Evolutionary conservation across 2,329 filamentous ascomycete genomes (phyloP).

Genomic region (Aspergillus pseudotamarii): DNA sequence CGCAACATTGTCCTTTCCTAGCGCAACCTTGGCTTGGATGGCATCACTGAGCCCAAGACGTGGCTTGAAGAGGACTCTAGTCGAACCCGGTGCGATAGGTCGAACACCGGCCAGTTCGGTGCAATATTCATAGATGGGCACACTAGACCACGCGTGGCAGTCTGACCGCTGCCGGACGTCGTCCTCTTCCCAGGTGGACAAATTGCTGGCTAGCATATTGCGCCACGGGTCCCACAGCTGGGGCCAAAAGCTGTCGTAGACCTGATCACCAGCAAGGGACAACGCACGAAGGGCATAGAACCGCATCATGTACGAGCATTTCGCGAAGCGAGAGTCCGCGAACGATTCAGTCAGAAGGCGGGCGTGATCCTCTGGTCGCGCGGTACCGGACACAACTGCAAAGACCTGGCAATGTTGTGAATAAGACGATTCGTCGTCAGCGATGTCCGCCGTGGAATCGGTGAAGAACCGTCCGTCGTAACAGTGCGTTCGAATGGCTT

Average conservation of each 20-base stretch:
- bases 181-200: conserved; percentile 49
- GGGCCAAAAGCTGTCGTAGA: conserved; percentile 39
- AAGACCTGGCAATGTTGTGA: conserved; percentile 38
- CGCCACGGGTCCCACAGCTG: conserved; percentile 41
- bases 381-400: conserved; percentile 31
- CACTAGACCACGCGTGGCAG: conserved; percentile 50
- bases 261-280: conserved; percentile 32
- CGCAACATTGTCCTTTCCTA: conserved; percentile 28
- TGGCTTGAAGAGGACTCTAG: conserved; percentile 24
- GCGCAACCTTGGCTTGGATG: conserved; percentile 22
- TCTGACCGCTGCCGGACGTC: conserved; percentile 47
- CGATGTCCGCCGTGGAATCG: conserved; percentile 36
- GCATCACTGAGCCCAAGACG: conserved; percentile 15
- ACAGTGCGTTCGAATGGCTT: conserved; percentile 30
- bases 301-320: conserved; percentile 44
- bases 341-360: conserved; percentile 34
- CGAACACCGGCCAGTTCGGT: conserved; percentile 37
- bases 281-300: conserved; percentile 47
- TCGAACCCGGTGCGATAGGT: conserved; percentile 17
- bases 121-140: conserved; percentile 47
- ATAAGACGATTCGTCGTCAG: conserved; percentile 18
- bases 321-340: conserved; percentile 30
- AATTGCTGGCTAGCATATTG: conserved; percentile 40
- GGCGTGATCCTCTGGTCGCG: conserved; percentile 9
- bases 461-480: conserved; percentile 35